Evolutionary conservation across 129 eudicot genomes (phyloP), one percentile per base, ranked within the genome.

Genomic region (Flaveria linearis): DNA sequence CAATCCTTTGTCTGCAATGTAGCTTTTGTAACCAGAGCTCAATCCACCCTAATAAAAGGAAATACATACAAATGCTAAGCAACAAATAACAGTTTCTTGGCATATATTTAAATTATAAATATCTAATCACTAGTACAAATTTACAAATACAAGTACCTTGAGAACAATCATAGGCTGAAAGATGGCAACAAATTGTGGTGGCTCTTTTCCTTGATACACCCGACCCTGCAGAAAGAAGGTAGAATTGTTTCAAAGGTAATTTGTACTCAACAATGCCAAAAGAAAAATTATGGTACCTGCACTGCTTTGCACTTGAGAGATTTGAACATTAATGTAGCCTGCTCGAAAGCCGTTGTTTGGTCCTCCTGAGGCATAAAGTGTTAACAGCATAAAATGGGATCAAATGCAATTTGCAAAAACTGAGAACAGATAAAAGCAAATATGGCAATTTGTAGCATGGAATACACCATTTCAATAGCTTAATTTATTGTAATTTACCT

Each of bases 111-210:
- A 64, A 60, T 26, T 57, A 3, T 17, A 58, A 47, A 78, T 16
- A 77, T 39, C 7, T 51, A 26, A 68, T 42, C 33, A 77, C 49
- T 76, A 52, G n/a, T 65, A 53, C 14, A 14, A 10, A 12, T 20
- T 62, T 62, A 49, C 20, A 71, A n/a, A 7, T 62, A 57, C 13
- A 26, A 53, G 80, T 85, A 94, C 99, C 97, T 95, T 95, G 52
- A 95, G 89, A 78, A 95, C 80, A 85, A 95, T 88, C 96, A 95
- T 83, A 68, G 97, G 99, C 76, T 95, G 90, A 85, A 91, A 89
- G 75, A 95, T 81, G 72, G 97, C 99, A 82, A 95, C 78, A 68
- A 95, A 95, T 72, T 95, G 99, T 17, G 99, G 96, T 42, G 99
- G 92, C 75, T 95, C 97, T 84, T 91, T 95, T 57, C 97, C 99